Evolutionary conservation across 2,329 filamentous ascomycete genomes (phyloP), one percentile per base, ranked within the genome.

Genomic region (Ophiostoma tasmaniense): DNA sequence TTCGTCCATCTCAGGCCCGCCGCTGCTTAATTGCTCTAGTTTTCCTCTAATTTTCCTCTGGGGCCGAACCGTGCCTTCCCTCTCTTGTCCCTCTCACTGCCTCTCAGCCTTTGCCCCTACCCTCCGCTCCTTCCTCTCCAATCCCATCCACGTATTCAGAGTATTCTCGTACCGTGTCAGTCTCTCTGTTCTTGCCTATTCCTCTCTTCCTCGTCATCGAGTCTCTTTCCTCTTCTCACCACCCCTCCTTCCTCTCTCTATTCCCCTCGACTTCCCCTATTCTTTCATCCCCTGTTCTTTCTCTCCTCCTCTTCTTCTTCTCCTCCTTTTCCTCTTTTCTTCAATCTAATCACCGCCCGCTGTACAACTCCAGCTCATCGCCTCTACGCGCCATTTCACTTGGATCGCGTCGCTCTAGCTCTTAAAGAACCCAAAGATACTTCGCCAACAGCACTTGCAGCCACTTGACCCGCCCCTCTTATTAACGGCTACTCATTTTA

Each of bases 111-210:
- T 28, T 55, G 50, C 50, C 50, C 50, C 50, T 55, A 25, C 50
- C n/a, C n/a, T 55, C 62, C 62, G 62, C 22, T 39, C 62, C 62
- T 64, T 64, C 62, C 50, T 64, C 62, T 64, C 62, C 33, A 64
- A 39, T 14, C 1, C 62, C 35, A 64, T 64, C 62, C 35, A 35
- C 33, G 55, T 33, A 61, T 33, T 33, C 33, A 33, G 33, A 33
- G 33, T 33, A 33, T 55, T 55, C 22, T 55, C 42, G 22, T 30
- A 33, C 55, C 30, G 30, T 20, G 30, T 17, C 66, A 42, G 30
- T 28, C 45, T 65, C 20, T 45, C 45, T 22, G 6, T 42, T 39
- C 35, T 66, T 61, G 30, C 45, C 55, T 17, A 20, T 45, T 45
- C 14, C 45, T 50, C 28, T 39, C 37, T 66, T 61, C 17, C 28